Evolutionary conservation across 2,329 filamentous ascomycete species (phyloP), one percentile per base, ranked within the genome.

Genomic region (Myriosclerotinia curreyana): DNA sequence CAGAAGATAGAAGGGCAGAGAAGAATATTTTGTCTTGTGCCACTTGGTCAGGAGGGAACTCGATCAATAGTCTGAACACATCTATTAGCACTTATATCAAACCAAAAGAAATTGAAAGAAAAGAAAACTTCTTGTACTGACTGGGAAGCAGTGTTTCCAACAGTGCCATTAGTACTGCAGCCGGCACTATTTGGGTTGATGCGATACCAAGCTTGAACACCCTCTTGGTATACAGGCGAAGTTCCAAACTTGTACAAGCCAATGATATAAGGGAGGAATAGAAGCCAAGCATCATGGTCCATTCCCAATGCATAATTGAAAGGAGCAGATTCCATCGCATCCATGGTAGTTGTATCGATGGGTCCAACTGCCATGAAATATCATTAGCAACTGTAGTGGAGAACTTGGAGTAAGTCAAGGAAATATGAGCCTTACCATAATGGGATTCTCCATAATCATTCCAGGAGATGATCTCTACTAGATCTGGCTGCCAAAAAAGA

Each of bases 391-490:
- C n/a, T 36, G 20, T n/a, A 52, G 17, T 20, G 15, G 20, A 46
- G 36, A 5, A 7, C 31, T 36, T 11, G 17, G n/a, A 34, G 4
- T 8, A 25, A 6, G 15, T 1, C 12, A 34, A 11, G 12, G 14
- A 77, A 74, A 59, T 82, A 69, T 1, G 80, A 34, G 65, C 79
- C 17, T 79, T 79, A 55, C 82, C 80, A 69, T 83, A 82, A 69
- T 82, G 79, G 1, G 79, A 77, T 69, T 83, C 81, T 9, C 81
- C 81, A 62, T 76, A 83, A 64, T 83, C 81, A 65, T 82, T 82
- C 80, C 70, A 77, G 14, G 79, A 78, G 31, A 80, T 69, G 65
- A 79, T 77, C 67, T 69, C 75, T 12, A 83, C 76, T 28, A 78
- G 79, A 34, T 78, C 74, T 0, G 82, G 79, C n/a, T 74, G 67